phyloP scores from a whole-genome alignment of 2,329 filamentous ascomycete species.

The Aspergillus luchuensis region DNA sequence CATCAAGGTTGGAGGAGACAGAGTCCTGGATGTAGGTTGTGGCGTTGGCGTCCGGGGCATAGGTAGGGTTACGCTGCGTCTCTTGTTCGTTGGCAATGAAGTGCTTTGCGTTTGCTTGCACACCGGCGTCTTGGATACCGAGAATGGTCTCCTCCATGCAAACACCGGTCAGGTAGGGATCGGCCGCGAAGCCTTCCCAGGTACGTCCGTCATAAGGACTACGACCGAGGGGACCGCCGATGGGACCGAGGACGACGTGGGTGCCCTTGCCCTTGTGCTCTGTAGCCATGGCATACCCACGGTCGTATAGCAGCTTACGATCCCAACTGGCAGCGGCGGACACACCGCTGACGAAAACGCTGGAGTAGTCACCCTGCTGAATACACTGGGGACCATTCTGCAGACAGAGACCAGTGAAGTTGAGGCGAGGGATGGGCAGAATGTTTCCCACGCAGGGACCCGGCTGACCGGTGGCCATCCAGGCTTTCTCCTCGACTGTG shows the following conservation, averaged over 20 bases:
- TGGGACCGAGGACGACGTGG: slow-evolving; percentile 47
- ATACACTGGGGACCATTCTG: slow-evolving; percentile 54
- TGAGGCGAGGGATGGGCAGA: slow-evolving; percentile 31
- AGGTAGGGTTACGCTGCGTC: slow-evolving; percentile 42
- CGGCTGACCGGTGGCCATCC: slow-evolving; percentile 30
- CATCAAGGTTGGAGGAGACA: slow-evolving; percentile 61
- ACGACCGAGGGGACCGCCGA: slow-evolving; percentile 46
- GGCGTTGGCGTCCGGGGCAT: slow-evolving; percentile 39
- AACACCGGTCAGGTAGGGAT: slow-evolving; percentile 50
- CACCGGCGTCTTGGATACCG: slow-evolving; percentile 60
- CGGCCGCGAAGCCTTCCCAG: slow-evolving; percentile 49
- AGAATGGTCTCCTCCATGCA: slow-evolving; percentile 49
- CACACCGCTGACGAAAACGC: slow-evolving; percentile 73
- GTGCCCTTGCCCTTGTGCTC: slow-evolving; percentile 47
- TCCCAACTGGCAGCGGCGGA: slow-evolving; percentile 67
- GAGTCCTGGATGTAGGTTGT: slow-evolving; percentile 23
- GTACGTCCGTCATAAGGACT: slow-evolving; percentile 25
- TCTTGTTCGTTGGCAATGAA: slow-evolving; percentile 70
- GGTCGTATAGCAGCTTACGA: slow-evolving; percentile 54
- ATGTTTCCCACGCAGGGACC: slow-evolving; percentile 38
- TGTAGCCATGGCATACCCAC: slow-evolving; percentile 57
- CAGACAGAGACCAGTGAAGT: slow-evolving; percentile 33
- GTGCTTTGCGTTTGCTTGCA: slow-evolving; percentile 36
- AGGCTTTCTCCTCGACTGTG: slow-evolving; percentile 30
- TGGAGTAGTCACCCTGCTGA: slow-evolving; percentile 67